A percentile compares a stretch with the other conserved stretches of the same genome.
phyloP scores from a whole-genome alignment of 257 asterid genomes.

The Solanum arcanum region DNA sequence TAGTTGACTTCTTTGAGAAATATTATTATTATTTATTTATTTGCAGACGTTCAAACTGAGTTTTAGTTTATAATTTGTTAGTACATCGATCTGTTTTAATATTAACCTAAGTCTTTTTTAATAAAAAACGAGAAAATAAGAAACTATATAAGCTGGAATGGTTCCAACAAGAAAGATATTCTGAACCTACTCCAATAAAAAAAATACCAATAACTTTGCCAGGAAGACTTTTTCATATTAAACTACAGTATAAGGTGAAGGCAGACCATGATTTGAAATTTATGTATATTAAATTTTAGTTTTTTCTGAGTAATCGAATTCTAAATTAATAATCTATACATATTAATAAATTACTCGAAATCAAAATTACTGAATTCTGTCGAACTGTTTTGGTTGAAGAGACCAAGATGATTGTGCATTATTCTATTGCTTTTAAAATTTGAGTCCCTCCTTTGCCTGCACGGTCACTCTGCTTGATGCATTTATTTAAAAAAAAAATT shows the following conservation, averaged over 20 bases:
- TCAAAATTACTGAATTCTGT: accelerated
- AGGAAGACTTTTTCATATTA: not conserved
- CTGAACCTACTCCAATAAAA: not conserved
- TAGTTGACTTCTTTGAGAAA: not conserved
- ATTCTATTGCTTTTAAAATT: not conserved
- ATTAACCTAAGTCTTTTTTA: not conserved
- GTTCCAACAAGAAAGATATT: not conserved
- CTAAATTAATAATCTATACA: not conserved
- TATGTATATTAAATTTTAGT: not conserved
- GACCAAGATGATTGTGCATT: not conserved
- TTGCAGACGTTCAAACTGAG: not conserved
- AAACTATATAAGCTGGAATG: not conserved
- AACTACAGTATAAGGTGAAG: not conserved
- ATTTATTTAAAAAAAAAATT: not conserved
- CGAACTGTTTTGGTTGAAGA: not conserved
- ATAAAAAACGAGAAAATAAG: not conserved
- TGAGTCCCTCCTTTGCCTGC: not conserved
- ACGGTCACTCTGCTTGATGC: not conserved
- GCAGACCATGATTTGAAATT: not conserved
- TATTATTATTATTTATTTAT: not conserved
- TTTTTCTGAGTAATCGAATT: not conserved
- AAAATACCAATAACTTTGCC: not conserved
- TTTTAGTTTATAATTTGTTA: not conserved
- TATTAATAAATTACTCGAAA: not conserved
- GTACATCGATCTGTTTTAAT: not conserved